Conservation (phyloP, 768 basidiomycete species). For the Naematelia encephala region DNA sequence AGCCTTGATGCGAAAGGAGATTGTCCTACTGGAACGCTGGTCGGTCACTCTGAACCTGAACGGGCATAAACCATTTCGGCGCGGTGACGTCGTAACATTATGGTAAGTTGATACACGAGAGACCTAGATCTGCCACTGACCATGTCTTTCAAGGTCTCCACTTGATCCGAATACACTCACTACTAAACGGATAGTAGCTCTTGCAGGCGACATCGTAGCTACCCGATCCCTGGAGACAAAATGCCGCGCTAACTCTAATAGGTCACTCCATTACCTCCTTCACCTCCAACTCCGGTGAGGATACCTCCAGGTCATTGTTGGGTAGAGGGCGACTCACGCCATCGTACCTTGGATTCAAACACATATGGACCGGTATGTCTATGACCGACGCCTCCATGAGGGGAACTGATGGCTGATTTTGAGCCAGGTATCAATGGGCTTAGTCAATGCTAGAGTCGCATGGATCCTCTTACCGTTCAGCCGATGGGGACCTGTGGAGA, state of each 20-base stretch:
- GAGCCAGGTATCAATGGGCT: conserved; percentile 45
- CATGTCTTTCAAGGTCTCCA: conserved; percentile 40
- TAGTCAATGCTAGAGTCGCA: conserved; percentile 46
- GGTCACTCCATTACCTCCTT: conserved; percentile 47
- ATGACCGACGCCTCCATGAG: not conserved
- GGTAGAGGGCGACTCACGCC: conserved; percentile 52
- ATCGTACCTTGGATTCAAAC: conserved; percentile 48
- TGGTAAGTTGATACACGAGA: conserved; percentile 40
- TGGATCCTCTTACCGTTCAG: conserved; percentile 48
- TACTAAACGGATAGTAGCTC: conserved; percentile 51
- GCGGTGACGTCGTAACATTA: conserved; percentile 49
- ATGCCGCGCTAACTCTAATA: conserved; percentile 3
- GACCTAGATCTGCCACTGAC: too few relatives aligned
- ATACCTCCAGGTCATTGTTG: conserved; percentile 51
- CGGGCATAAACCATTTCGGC: conserved; percentile 15
- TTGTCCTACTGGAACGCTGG: conserved; percentile 50
- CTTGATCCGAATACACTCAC: conserved; percentile 49
- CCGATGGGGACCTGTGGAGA: conserved; percentile 34
- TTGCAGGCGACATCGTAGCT: conserved; percentile 49
- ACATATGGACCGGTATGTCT: conserved; percentile 50
- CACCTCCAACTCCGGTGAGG: conserved; percentile 41
- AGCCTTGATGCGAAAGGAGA: conserved; percentile 45
- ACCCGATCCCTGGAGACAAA: not conserved
- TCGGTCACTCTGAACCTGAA: conserved; percentile 26
- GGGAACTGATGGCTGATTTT: not conserved